A percentile compares a stretch with the other conserved stretches of the same genome.
phyloP scores from a whole-genome alignment of 2,329 filamentous ascomycete species.

The Emergomyces orientalis region DNA sequence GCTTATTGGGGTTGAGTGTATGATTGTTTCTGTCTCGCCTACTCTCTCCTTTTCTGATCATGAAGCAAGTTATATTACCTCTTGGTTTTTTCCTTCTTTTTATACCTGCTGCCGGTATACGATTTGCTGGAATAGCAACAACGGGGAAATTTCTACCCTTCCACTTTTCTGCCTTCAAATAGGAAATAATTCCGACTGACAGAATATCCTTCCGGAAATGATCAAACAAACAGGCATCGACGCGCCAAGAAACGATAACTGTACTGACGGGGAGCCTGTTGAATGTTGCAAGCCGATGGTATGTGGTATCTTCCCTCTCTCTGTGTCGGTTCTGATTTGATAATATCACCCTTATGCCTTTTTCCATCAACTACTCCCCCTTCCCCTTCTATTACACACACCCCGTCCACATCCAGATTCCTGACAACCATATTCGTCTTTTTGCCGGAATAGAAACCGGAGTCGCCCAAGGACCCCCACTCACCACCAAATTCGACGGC shows the following conservation, averaged over 20 bases:
- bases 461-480: neutral
- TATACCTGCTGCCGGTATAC: neutral
- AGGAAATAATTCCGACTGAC: neutral
- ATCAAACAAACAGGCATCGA: constrained; percentile 2
- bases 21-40: neutral
- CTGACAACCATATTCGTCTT: neutral
- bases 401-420: neutral
- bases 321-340: neutral
- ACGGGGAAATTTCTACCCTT: neutral
- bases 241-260: constrained; percentile 12
- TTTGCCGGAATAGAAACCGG: neutral
- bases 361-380: too few species aligned
- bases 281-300: constrained; percentile 13
- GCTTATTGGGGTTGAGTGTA: constrained; percentile 1
- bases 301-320: neutral
- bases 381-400: neutral
- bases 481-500: neutral
- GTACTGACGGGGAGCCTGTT: constrained; percentile 7
- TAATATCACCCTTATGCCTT: neutral
- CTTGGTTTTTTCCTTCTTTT: too few species aligned
- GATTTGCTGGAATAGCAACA: neutral
- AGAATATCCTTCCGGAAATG: neutral
- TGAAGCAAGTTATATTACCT: neutral
- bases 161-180: neutral
- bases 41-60: too few species aligned